These are phyloP conservation scores for Cordyceps cicadae DNA, from an alignment of 2,329 filamentous ascomycete genomes.

Conservation along the genomic window DNA sequence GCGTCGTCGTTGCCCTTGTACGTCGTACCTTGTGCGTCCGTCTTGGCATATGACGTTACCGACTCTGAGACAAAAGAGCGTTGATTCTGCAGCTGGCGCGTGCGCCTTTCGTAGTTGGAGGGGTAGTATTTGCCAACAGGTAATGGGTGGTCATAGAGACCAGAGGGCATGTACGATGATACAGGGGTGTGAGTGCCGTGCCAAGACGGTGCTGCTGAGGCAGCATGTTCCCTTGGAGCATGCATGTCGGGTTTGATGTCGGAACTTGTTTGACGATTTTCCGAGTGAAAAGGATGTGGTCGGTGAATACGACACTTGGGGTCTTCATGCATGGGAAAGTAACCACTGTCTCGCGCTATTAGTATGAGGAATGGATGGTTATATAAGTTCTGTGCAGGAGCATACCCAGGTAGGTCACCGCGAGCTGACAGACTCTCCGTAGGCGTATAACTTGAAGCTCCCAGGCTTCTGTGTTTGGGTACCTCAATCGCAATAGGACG, in stretches of 20 bases:
- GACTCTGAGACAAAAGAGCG: constrained; percentile 20
- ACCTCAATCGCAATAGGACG: constrained; percentile 48
- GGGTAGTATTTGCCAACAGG: constrained; percentile 58
- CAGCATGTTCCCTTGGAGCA: background rate
- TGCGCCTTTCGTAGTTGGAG: constrained; percentile 47
- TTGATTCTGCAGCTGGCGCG: constrained; percentile 17
- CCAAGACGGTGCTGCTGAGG: constrained; percentile 13
- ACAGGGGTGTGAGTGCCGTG: constrained; percentile 32
- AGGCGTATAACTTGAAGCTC: constrained; percentile 33
- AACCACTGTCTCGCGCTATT: constrained; percentile 35
- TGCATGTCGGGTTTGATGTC: constrained; percentile 5
- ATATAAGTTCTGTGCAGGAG: constrained; percentile 11
- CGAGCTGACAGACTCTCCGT: constrained; percentile 47
- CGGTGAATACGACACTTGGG: constrained; percentile 37
- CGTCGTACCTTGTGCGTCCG: constrained; percentile 26
- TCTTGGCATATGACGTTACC: constrained; percentile 26
- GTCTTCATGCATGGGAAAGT: constrained; percentile 54
- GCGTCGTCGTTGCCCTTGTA: constrained; percentile 11
- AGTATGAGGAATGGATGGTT: constrained; percentile 6
- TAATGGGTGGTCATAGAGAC: constrained; percentile 37
- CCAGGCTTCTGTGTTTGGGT: constrained; percentile 33
- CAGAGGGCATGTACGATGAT: constrained; percentile 43
- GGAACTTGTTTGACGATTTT: constrained; percentile 24
- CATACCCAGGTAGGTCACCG: constrained; percentile 52
- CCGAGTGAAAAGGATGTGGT: constrained; percentile 43